Evolutionary conservation across 2,329 filamentous ascomycete species (phyloP).

Genomic region (Paracamarosporium sp.): DNA sequence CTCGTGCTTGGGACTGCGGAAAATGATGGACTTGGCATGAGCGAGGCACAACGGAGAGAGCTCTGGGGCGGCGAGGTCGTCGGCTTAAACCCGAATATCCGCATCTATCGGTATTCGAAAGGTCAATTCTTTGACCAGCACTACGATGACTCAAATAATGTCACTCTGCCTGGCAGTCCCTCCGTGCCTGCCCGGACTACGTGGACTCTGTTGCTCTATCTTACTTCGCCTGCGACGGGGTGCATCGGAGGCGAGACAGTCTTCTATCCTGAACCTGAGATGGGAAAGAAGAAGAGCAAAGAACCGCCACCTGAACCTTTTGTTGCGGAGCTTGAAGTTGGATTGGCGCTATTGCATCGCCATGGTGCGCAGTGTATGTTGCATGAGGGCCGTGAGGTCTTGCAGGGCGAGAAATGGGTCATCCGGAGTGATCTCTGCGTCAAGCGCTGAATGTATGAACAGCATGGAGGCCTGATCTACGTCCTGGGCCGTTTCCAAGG

Average conservation of each 20-base stretch:
- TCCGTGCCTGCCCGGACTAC: slow-evolving; percentile 72
- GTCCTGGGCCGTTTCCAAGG: too few relatives aligned
- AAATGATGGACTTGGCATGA: slow-evolving; percentile 36
- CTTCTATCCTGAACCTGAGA: slow-evolving; percentile 75
- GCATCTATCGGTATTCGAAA: slow-evolving; percentile 84
- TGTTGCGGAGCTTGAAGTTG: slow-evolving; percentile 77
- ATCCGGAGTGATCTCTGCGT: slow-evolving; percentile 83
- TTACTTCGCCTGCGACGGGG: slow-evolving; percentile 76
- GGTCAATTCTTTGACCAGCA: slow-evolving; percentile 94
- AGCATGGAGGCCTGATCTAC: too few relatives aligned
- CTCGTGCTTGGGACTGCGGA: slow-evolving; percentile 52
- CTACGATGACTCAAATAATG: slow-evolving; percentile 85
- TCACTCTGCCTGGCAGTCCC: slow-evolving; percentile 60
- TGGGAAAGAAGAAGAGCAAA: slow-evolving; percentile 51
- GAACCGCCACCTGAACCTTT: slow-evolving; percentile 65
- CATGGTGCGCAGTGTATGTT: slow-evolving; percentile 90
- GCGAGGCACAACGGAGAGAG: slow-evolving; percentile 39
- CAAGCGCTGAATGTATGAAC: slow-evolving; percentile 58
- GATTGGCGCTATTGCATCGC: slow-evolving; percentile 84
- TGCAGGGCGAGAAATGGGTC: slow-evolving; percentile 87
- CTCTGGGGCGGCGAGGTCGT: slow-evolving; percentile 81
- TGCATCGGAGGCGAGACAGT: slow-evolving; percentile 89
- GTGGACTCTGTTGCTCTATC: slow-evolving; percentile 89
- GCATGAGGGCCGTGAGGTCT: slow-evolving; percentile 84
- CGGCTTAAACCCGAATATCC: slow-evolving; percentile 87